Evolutionary conservation across 108 stramenopile species (phyloP), one percentile per base, ranked within the genome.

Genomic region (Aurantiochytrium sp.): DNA sequence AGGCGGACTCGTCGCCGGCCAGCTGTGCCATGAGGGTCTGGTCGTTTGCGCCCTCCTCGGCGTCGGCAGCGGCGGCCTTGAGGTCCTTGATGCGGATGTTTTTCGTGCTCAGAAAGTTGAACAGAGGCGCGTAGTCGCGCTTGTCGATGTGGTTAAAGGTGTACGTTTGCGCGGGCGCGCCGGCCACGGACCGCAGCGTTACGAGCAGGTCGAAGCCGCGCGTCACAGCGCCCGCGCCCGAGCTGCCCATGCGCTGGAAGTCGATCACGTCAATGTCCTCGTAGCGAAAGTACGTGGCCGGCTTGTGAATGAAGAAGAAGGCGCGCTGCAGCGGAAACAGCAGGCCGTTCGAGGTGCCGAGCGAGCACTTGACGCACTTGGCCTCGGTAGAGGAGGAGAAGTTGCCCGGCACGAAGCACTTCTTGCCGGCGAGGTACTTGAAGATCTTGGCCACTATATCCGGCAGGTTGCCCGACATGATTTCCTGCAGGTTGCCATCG

Each of bases 301-400:
- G 99, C 91, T 99, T 98, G 95, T 99, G 97, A 81, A 99, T 98
- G 93, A 99, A 99, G 88, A 99, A 94, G 93, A 99, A 98, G 86
- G 97, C 96, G 94, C 97, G 97, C 87, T 98, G 96, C 53, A 99
- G 92, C 5, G 98, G 98, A 89, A 98, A 99, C 45, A 99, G 93
- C 68, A 96, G 91, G 15, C 99, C 99, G 90, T 96, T 97, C 24
- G 73, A 41, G 86, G 98, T 97, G 6, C 89, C 89, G 55, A 92
- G 89, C 10, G 94, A 69, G 87, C 94, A 94, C 65, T 87, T 86
- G 48, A 95, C 89, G 54, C 88, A 55, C 69, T 89, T 42, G 31
- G 24, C 39, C 48, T 55, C 87, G 27, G 42, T 52, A 22, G 89
- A 42, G 8, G 59, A 32, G 45, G 27, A 32, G 52, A 90, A 89